Conservation (phyloP, 2,329 filamentous ascomycete genomes). For the Colletotrichum neosansevieriae region DNA sequence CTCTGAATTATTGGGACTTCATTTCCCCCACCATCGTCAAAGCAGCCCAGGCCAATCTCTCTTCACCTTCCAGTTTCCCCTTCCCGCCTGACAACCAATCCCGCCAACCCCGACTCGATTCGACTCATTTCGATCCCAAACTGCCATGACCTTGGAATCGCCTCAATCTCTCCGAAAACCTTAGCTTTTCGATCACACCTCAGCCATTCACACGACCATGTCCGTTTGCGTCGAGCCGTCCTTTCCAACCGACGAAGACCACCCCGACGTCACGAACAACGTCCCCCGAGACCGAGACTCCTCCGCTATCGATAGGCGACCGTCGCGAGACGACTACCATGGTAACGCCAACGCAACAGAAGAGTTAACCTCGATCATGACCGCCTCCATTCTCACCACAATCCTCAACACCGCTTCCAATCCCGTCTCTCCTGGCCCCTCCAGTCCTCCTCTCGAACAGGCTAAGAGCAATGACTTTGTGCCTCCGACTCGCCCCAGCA, state of each 20-base stretch:
- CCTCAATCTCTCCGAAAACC: constrained; percentile 22
- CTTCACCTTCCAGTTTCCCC: constrained; percentile 30
- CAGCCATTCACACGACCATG: constrained; percentile 24
- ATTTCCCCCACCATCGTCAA: constrained; percentile 42
- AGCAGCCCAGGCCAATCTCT: constrained; percentile 37
- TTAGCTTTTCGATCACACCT: constrained; percentile 26
- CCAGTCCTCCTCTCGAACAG: constrained; percentile 64
- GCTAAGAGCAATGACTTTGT: constrained; percentile 60
- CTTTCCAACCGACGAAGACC: constrained; percentile 33
- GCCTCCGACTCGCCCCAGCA: constrained; percentile 67
- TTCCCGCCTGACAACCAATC: constrained; percentile 30
- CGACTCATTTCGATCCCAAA: constrained; percentile 8
- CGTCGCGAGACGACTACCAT: constrained; percentile 41
- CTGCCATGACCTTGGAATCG: constrained; percentile 35
- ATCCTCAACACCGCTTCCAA: constrained; percentile 61
- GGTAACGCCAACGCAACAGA: constrained; percentile 37
- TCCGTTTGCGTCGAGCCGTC: constrained; percentile 40
- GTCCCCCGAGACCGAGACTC: constrained; percentile 31
- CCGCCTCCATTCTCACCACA: constrained; percentile 51
- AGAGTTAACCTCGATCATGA: constrained; percentile 53
- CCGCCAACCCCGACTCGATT: constrained; percentile 17
- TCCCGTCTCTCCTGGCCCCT: constrained; percentile 66
- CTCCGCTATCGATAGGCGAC: constrained; percentile 35
- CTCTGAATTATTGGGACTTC: constrained; percentile 41
- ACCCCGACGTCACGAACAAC: constrained; percentile 33